These are phyloP conservation scores for Paecilomyces dactylethromorphus DNA, from an alignment of 2,329 filamentous ascomycete genomes.

Conservation along the genomic window DNA sequence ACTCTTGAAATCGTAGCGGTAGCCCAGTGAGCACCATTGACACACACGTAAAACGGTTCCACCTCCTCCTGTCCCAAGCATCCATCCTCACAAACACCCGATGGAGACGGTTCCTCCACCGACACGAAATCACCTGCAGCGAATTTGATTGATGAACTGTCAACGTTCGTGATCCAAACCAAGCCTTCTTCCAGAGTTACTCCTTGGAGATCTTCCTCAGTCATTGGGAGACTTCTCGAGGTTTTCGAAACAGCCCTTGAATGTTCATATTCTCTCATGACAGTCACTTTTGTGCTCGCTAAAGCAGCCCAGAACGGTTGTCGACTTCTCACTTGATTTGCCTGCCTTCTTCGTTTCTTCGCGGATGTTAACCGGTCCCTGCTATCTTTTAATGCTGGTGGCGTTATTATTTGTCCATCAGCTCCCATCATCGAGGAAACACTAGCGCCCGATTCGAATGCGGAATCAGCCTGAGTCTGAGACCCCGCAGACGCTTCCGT, in stretches of 20 bases:
- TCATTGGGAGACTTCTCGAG: conserved; percentile 30
- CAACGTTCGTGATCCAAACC: conserved; percentile 42
- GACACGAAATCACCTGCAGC: conserved; percentile 36
- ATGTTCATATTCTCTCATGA: conserved; percentile 84
- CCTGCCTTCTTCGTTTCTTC: conserved; percentile 86
- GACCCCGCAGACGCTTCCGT: conserved; percentile 40
- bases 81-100: conserved; percentile 21
- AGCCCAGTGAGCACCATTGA: conserved; percentile 61
- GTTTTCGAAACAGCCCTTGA: conserved; percentile 48
- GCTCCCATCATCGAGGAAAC: conserved; percentile 32
- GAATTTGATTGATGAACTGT: conserved; percentile 41
- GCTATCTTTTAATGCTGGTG: conserved; percentile 46
- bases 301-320: conserved; percentile 93
- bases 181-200: conserved; percentile 36
- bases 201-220: conserved; percentile 37
- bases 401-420: conserved; percentile 43
- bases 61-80: conserved; percentile 23
- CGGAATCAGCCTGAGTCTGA: conserved; percentile 34
- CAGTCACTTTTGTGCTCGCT: conserved; percentile 92
- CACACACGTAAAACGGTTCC: conserved; percentile 59
- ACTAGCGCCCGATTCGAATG: conserved; percentile 36
- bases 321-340: conserved; percentile 79
- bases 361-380: conserved; percentile 55
- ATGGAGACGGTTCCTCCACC: conserved; percentile 24
- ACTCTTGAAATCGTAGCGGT: conserved; percentile 50